Evolutionary conservation across 768 basidiomycete genomes (phyloP), one percentile per base, ranked within the genome.

Genomic region (Macrocybe gigantea): DNA sequence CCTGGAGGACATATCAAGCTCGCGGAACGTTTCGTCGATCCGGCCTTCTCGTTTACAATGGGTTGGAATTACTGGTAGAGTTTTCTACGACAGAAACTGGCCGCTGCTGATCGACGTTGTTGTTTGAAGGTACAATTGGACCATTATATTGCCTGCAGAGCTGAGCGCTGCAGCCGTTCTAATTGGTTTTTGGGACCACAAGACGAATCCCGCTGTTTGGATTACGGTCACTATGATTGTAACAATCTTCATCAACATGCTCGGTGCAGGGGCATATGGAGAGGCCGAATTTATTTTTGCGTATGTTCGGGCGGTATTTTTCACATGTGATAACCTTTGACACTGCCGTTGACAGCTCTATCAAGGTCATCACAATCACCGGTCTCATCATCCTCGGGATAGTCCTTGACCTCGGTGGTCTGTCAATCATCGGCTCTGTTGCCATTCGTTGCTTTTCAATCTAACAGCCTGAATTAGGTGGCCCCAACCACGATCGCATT

Each of bases 231-330:
- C 82, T 46, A 66, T 93, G 57, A 56, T 87, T 35, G 82, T 95
- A 29, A 83, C 88, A 37, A 62, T 94, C 38, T 69, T 67, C 30
- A 93, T 91, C 64, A 91, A 91, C 60, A 60, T 86, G 70, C 64
- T 81, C 5, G 88, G 87, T 41, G 83, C 86, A 38, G 83, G 80
- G 66, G 86, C 78, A 30, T 91, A 91, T 56, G 87, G 88, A 33
- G 89, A 93, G 64, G 80, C 81, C 6, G 92, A 93, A 64, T 94
- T 94, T 59, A 72, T 82, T 42, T 93, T 93, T 60, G 89, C 89
- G 74, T 85, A 52, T 61, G 80, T 57, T 73, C 80, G 53, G 74
- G 76, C 57, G 65, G 40, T 7, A 60, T 60, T 10, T 6, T 12
- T 10, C 10, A 7, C 29, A 12, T 52, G 10, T 36, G 29, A 11